Conservation (phyloP, 345 rosid species). For the Citrus maxima region DNA sequence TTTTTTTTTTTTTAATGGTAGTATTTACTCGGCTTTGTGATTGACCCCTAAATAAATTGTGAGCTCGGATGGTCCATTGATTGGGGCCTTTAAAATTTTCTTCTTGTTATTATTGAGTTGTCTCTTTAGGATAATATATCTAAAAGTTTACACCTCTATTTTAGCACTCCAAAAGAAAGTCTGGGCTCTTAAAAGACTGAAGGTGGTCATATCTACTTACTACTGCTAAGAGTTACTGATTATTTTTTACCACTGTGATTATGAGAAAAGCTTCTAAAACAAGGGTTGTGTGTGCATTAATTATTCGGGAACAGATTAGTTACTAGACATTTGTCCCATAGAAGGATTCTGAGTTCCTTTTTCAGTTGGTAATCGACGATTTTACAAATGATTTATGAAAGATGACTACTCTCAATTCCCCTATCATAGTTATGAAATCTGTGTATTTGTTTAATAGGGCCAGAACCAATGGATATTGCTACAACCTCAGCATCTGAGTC, state of each 20-base stretch:
- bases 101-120: not conserved
- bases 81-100: not conserved
- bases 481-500: slow-evolving; percentile 50
- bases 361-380: not conserved
- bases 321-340: not conserved
- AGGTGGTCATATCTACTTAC: not conserved
- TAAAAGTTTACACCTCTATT: not conserved
- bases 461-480: slow-evolving; percentile 80
- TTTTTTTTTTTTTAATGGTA: not conserved
- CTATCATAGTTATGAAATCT: not conserved
- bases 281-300: not conserved
- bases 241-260: not conserved
- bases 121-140: not conserved
- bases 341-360: not conserved
- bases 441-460: slow-evolving; percentile 29
- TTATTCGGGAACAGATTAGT: not conserved
- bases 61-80: not conserved
- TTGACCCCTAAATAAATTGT: not conserved
- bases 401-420: not conserved
- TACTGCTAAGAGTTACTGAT: not conserved
- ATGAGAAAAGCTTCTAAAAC: not conserved
- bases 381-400: not conserved
- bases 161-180: not conserved
- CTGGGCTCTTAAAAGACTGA: not conserved
- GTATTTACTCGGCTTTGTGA: not conserved